Conservation (phyloP, 352 stramenopile species). For the Blastocystis sp. region DNA sequence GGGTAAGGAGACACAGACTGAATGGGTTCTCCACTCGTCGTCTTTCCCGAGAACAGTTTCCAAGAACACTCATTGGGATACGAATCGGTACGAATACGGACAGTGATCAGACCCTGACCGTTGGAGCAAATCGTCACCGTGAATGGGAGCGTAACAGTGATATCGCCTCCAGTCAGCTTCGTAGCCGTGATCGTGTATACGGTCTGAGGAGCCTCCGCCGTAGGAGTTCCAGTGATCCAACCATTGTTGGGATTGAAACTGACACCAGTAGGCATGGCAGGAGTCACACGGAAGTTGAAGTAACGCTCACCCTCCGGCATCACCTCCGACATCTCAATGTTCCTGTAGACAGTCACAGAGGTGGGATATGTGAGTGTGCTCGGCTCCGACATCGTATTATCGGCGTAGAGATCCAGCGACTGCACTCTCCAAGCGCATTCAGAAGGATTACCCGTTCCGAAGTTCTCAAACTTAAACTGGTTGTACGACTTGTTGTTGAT, state of each 20-base stretch:
- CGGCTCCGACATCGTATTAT: not conserved
- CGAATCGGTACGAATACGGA: not conserved
- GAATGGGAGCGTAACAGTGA: not conserved
- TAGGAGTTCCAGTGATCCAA: constrained; percentile 7
- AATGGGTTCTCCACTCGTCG: not conserved
- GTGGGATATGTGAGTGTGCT: not conserved
- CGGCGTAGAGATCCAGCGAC: not conserved
- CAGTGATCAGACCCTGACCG: not conserved
- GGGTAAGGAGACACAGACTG: not conserved
- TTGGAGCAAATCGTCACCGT: not conserved
- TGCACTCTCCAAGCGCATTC: not conserved
- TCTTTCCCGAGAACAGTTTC: not conserved
- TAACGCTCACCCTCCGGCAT: not conserved
- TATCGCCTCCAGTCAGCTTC: not conserved
- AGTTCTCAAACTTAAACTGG: constrained; percentile 13
- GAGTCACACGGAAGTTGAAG: not conserved
- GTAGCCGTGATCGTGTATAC: constrained; percentile 26
- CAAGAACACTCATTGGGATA: not conserved
- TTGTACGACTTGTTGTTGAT: not conserved
- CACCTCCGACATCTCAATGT: constrained; percentile 32
- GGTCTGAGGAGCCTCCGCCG: not conserved
- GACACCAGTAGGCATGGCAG: constrained; percentile 9
- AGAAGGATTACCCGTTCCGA: not conserved
- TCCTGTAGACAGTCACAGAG: not conserved
- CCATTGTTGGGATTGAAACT: not conserved